Percentiles rank a stretch among this genome's conserved stretches.
phyloP scores from a whole-genome alignment of 129 eudicot genomes.

The Tagetes patula region DNA sequence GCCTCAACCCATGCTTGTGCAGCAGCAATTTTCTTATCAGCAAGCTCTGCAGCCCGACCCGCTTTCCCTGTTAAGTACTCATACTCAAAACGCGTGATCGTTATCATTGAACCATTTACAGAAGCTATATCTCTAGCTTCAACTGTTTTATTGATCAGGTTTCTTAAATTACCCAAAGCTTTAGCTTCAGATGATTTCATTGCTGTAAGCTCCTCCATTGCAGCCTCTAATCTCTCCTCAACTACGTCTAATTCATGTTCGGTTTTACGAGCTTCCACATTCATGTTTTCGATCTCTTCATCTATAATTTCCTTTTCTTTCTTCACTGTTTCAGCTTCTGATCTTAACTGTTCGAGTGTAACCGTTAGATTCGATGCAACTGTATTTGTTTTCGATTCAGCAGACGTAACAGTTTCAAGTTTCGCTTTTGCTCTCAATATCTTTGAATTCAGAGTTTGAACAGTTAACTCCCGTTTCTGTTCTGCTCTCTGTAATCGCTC shows the following conservation, averaged over 20 bases:
- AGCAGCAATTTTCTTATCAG: conserved; percentile 82
- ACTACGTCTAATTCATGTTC: conserved; percentile 43
- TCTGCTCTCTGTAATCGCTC: conserved; percentile 45
- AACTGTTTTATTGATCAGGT: conserved; percentile 38
- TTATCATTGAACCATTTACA: conserved; percentile 43
- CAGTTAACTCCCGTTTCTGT: conserved; percentile 48
- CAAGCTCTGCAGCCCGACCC: conserved; percentile 54
- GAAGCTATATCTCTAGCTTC: conserved; percentile 51
- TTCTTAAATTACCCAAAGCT: conserved; percentile 48
- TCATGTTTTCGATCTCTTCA: conserved; percentile 48
- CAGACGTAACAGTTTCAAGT: conserved; percentile 49
- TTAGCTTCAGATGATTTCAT: conserved; percentile 56
- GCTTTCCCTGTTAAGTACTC: conserved; percentile 63
- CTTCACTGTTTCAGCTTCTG: conserved; percentile 48
- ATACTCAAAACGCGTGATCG: conserved; percentile 62
- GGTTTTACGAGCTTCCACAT: conserved; percentile 37
- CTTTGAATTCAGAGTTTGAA: conserved; percentile 64
- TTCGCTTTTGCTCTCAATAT: conserved; percentile 64
- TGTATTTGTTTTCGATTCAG: conserved; percentile 45
- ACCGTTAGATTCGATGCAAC: conserved; percentile 40
- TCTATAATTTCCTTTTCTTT: conserved; percentile 38
- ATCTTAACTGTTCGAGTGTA: conserved; percentile 42
- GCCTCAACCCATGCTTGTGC: conserved; percentile 81
- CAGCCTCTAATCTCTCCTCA: conserved; percentile 52
- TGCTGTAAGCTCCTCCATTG: conserved; percentile 51